Evolutionary conservation across 208 protist species (phyloP).

Genomic region (Trypanosoma mega): DNA sequence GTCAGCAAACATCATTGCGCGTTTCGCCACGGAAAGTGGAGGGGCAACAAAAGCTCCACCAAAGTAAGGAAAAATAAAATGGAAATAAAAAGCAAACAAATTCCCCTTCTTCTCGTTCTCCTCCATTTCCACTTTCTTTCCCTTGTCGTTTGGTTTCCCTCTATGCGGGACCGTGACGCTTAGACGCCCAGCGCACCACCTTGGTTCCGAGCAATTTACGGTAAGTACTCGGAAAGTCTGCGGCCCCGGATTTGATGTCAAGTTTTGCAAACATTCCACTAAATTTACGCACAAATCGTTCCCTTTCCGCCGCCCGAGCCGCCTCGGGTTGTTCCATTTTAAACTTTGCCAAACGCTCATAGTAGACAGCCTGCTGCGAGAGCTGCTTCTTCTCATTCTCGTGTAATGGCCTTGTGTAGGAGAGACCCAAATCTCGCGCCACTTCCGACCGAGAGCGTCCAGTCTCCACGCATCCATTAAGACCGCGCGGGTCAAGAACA

Average conservation of each 20-base stretch:
- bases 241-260: slow-evolving; percentile 76
- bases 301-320: slow-evolving; percentile 77
- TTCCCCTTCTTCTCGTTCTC: not conserved
- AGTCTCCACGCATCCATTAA: slow-evolving; percentile 91
- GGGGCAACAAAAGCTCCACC: too few relatives aligned
- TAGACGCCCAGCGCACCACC: slow-evolving; percentile 86
- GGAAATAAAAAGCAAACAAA: slow-evolving; percentile 4
- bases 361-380: slow-evolving; percentile 85
- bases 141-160: too few relatives aligned
- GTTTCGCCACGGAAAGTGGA: too few relatives aligned
- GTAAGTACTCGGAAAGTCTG: slow-evolving; percentile 89
- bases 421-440: slow-evolving; percentile 85
- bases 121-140: too few relatives aligned
- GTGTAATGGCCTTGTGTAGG: slow-evolving; percentile 86
- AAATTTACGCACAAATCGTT: slow-evolving; percentile 88
- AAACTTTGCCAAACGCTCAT: slow-evolving; percentile 88
- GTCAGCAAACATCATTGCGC: too few relatives aligned
- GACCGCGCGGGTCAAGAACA: slow-evolving; percentile 81
- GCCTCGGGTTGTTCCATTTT: slow-evolving; percentile 91
- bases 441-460: slow-evolving; percentile 88
- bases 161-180: slow-evolving; percentile 89
- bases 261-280: slow-evolving; percentile 90
- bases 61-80: not conserved
- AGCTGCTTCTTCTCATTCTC: slow-evolving; percentile 91
- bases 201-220: slow-evolving; percentile 82